Conservation (phyloP, 768 basidiomycete species). For the Tricholoma saponaceum region DNA sequence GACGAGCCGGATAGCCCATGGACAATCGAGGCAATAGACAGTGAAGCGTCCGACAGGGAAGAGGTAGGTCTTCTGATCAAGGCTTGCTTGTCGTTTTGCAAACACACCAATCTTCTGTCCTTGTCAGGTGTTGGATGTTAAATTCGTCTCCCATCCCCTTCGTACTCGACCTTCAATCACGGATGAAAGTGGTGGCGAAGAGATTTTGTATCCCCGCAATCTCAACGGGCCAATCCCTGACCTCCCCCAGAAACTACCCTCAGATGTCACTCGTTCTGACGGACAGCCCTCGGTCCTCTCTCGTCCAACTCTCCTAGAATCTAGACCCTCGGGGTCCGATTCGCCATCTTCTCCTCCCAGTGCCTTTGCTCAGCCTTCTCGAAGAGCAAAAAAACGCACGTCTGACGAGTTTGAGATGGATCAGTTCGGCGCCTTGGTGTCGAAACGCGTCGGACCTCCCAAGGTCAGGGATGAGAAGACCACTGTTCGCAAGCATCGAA, state of each 20-base stretch:
- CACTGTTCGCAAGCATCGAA: slow-evolving; percentile 63
- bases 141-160: slow-evolving; percentile 43
- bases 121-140: slow-evolving; percentile 39
- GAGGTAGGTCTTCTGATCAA: slow-evolving; percentile 44
- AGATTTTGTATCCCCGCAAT: slow-evolving; percentile 83
- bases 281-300: slow-evolving; percentile 20
- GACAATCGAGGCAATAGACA: slow-evolving; percentile 86
- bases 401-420: slow-evolving; percentile 85
- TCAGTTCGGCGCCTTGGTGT: slow-evolving; percentile 55
- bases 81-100: slow-evolving; percentile 3
- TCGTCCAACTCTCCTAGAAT: slow-evolving; percentile 17
- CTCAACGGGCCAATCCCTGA: slow-evolving; percentile 24
- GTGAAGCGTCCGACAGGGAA: slow-evolving; percentile 67
- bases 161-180: slow-evolving; percentile 63
- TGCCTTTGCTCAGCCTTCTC: slow-evolving; percentile 49
- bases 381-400: slow-evolving; percentile 67
- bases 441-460: slow-evolving; percentile 38
- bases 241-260: slow-evolving; percentile 23
- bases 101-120: not conserved
- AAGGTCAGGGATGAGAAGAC: slow-evolving; percentile 50
- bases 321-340: slow-evolving; percentile 27
- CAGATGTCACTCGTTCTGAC: slow-evolving; percentile 20
- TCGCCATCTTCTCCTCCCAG: slow-evolving; percentile 54
- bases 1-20: slow-evolving; percentile 78
- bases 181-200: slow-evolving; percentile 87